Percentiles rank a stretch among this genome's conserved stretches.
Conservation (phyloP, 805 yeast genomes). For the Candida vaughaniae region DNA sequence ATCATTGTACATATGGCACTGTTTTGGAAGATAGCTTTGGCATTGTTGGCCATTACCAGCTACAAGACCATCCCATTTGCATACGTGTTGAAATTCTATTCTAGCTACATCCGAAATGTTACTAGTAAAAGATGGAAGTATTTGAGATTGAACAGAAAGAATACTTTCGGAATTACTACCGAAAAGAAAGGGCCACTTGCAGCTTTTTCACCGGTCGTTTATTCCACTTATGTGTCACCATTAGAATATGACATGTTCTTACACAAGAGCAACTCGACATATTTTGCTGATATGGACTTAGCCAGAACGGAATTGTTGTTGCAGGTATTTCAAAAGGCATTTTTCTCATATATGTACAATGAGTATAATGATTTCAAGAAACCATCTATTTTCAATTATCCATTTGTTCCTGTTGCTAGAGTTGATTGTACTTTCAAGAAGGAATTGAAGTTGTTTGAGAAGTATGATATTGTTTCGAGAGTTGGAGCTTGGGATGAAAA, state of each 20-base stretch:
- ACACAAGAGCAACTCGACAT: slow-evolving; percentile 87
- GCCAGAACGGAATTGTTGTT: slow-evolving; percentile 66
- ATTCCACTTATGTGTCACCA: slow-evolving; percentile 61
- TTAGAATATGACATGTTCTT: slow-evolving; percentile 83
- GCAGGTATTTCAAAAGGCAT: slow-evolving; percentile 55
- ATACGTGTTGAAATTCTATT: slow-evolving; percentile 63
- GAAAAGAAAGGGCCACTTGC: slow-evolving; percentile 20
- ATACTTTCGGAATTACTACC: slow-evolving; percentile 33
- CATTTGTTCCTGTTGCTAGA: slow-evolving; percentile 77
- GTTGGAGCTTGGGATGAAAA: slow-evolving; percentile 83
- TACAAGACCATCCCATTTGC: slow-evolving; percentile 69
- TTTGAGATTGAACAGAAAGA: slow-evolving; percentile 19
- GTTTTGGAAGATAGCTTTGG: slow-evolving; percentile 7
- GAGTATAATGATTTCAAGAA: slow-evolving; percentile 31
- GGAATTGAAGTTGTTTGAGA: slow-evolving; percentile 69
- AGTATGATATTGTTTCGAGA: slow-evolving; percentile 54
- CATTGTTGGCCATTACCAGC: slow-evolving; percentile 33
- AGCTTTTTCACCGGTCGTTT: slow-evolving; percentile 44
- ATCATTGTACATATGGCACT: too few relatives aligned
- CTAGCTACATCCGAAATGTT: slow-evolving; percentile 40
- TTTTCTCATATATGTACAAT: slow-evolving; percentile 44
- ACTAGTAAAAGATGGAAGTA: slow-evolving; percentile 31
- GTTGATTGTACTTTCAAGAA: slow-evolving; percentile 65
- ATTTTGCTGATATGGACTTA: slow-evolving; percentile 77
- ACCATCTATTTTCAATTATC: slow-evolving; percentile 33